Conservation (phyloP, 192 early-diverging fungal genomes). For the Hyaloraphidium curvatum region DNA sequence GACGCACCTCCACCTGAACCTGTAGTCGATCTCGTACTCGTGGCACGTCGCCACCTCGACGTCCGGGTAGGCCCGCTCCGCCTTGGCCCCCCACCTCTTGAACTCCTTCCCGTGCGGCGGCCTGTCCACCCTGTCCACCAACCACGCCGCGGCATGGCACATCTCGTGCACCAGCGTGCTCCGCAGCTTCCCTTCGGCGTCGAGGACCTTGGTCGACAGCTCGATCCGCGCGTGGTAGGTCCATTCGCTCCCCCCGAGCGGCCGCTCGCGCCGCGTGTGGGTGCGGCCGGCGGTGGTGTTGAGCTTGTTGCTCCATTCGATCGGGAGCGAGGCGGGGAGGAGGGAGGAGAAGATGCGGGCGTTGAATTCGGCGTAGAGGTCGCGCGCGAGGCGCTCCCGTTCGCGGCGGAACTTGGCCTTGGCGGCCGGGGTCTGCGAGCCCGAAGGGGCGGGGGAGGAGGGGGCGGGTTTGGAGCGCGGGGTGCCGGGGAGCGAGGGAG, state of each 20-base stretch:
- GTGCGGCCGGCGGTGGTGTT: constrained; percentile 1
- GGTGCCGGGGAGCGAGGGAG: background rate
- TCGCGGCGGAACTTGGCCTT: background rate
- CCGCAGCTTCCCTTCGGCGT: constrained; percentile 12
- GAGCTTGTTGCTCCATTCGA: background rate
- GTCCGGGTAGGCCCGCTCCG: constrained; percentile 5
- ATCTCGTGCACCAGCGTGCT: constrained; percentile 20
- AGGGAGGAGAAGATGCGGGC: background rate
- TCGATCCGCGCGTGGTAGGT: constrained; percentile 12
- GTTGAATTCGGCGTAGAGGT: constrained; percentile 1
- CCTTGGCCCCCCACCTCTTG: constrained; percentile 15
- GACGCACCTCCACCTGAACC: constrained; percentile 12
- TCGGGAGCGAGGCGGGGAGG: background rate
- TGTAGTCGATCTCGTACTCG: constrained; percentile 17
- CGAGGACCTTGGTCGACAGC: constrained; percentile 18
- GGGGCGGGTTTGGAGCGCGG: background rate
- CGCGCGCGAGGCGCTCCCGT: background rate
- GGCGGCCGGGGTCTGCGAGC: background rate
- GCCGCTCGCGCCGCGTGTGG: background rate
- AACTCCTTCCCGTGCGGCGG: constrained; percentile 18
- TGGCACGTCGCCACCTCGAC: constrained; percentile 18
- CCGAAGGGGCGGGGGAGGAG: background rate
- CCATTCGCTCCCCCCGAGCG: constrained; percentile 5
- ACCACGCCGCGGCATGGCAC: constrained; percentile 18
- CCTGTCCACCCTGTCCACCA: constrained; percentile 9